phyloP scores from a whole-genome alignment of 106 monocot genomes.

The Dendrobium nobile region DNA sequence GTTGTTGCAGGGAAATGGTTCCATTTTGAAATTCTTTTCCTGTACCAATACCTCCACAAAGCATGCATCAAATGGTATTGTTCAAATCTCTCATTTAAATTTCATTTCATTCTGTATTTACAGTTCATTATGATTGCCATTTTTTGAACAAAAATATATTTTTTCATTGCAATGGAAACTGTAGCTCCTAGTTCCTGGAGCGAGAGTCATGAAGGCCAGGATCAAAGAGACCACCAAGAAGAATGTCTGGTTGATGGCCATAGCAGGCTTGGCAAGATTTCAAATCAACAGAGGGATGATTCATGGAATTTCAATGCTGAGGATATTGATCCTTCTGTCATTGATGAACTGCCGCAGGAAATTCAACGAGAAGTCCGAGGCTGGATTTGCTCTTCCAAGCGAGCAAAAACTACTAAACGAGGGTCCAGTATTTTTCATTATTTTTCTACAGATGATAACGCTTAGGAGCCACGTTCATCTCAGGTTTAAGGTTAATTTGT shows the following conservation, averaged over 20 bases:
- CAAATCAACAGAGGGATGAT: slow-evolving; percentile 2
- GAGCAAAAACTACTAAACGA: slow-evolving; percentile 26
- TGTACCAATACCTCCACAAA: slow-evolving; percentile 16
- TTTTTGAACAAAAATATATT: background rate
- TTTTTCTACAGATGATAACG: slow-evolving; percentile 14
- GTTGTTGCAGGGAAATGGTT: slow-evolving; percentile 17
- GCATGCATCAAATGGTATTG: slow-evolving; percentile 9
- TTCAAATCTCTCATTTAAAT: background rate
- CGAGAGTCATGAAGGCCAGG: background rate
- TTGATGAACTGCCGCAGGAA: slow-evolving; percentile 77
- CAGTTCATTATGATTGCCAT: background rate
- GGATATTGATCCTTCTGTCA: slow-evolving; percentile 68
- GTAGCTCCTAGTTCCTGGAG: background rate
- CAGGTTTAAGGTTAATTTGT: background rate
- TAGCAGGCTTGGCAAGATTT: background rate
- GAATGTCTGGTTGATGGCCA: background rate
- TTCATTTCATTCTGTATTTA: background rate
- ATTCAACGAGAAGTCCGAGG: slow-evolving; percentile 67
- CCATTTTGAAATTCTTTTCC: slow-evolving; percentile 26
- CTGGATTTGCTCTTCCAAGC: slow-evolving; percentile 62
- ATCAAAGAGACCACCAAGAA: background rate
- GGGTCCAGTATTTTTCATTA: slow-evolving; percentile 52
- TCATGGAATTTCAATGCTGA: slow-evolving; percentile 48
- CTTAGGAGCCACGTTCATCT: background rate
- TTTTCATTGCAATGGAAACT: background rate